These are phyloP conservation scores for Dioscorea cayenensis DNA, from an alignment of 116 monocot species.

Conservation along the genomic window DNA sequence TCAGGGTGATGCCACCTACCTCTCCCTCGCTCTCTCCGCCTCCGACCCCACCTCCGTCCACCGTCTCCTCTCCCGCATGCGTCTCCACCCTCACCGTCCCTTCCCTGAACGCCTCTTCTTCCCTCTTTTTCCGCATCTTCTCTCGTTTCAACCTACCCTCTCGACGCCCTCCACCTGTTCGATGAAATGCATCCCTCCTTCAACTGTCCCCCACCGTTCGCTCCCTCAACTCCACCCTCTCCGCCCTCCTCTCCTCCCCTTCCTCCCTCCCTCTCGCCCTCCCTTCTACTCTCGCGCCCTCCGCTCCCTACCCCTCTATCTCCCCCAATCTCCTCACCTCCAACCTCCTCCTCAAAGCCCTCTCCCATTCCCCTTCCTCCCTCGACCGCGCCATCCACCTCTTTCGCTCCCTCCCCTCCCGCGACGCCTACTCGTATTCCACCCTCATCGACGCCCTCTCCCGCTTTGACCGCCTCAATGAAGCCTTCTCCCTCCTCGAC, in stretches of 20 bases:
- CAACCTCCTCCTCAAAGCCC: constrained; percentile 59
- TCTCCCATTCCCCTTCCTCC: constrained; percentile 19
- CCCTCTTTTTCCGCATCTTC: constrained; percentile 25
- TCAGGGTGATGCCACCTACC: constrained; percentile 50
- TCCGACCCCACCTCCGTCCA: constrained; percentile 13
- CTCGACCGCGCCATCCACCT: constrained; percentile 28
- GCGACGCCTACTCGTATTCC: constrained; percentile 56
- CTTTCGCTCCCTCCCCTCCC: constrained; percentile 37
- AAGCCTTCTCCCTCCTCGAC: constrained; percentile 71
- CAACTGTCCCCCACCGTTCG: constrained; percentile 24
- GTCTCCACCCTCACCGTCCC: constrained; percentile 11
- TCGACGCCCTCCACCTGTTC: constrained; percentile 35
- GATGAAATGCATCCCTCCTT: constrained; percentile 27
- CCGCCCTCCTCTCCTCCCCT: constrained; percentile 26
- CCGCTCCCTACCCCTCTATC: constrained; percentile 15
- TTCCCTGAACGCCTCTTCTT: constrained; percentile 32
- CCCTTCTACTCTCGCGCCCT: constrained; percentile 25
- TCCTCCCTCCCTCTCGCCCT: constrained; percentile 17
- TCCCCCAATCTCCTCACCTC: constrained; percentile 40
- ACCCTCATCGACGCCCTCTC: constrained; percentile 58
- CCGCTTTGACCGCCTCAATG: constrained; percentile 30
- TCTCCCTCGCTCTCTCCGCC: constrained; percentile 37
- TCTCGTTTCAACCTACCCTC: constrained; percentile 11
- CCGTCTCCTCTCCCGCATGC: constrained; percentile 41
- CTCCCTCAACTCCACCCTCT: constrained; percentile 38